phyloP scores from a whole-genome alignment of 257 asterid genomes.

The Fraxinus anomala region DNA sequence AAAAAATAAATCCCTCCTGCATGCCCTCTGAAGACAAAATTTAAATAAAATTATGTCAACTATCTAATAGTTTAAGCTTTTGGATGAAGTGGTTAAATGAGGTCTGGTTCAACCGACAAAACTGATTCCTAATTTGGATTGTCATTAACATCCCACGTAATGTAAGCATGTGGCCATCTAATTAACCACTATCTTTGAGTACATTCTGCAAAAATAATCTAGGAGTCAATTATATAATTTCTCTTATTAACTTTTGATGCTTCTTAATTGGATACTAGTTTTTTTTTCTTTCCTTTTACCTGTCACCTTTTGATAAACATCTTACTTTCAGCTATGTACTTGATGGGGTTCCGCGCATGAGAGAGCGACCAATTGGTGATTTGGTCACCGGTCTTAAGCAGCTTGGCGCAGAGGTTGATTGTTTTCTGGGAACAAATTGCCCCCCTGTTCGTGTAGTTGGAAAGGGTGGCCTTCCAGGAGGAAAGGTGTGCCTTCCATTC shows the following conservation, averaged over 20 bases:
- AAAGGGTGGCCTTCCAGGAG: slow-evolving; percentile 97
- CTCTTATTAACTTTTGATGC: not conserved
- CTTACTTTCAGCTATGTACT: slow-evolving; percentile 73
- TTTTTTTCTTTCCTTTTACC: no score
- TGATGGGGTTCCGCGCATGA: slow-evolving; percentile 98
- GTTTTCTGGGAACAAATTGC: slow-evolving; percentile 81
- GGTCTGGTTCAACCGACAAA: not conserved
- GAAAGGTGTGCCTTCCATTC: slow-evolving; percentile 55
- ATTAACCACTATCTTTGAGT: not conserved
- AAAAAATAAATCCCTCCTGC: not conserved
- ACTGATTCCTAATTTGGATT: not conserved
- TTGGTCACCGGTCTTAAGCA: slow-evolving; percentile 91
- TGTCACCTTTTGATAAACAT: not conserved
- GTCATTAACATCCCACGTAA: not conserved
- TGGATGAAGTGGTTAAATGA: not conserved
- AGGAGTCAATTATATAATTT: not conserved
- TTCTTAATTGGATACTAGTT: not conserved
- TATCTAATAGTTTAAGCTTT: not conserved
- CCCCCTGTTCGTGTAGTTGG: slow-evolving; percentile 94
- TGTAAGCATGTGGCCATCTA: not conserved
- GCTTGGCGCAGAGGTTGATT: slow-evolving; percentile 92
- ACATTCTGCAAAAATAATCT: not conserved
- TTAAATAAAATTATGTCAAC: not conserved
- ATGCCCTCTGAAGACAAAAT: not conserved
- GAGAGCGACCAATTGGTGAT: slow-evolving; percentile 98